phyloP scores from a whole-genome alignment of 1,284 basidiomycete genomes.

The Cystobasidium slooffiae region DNA sequence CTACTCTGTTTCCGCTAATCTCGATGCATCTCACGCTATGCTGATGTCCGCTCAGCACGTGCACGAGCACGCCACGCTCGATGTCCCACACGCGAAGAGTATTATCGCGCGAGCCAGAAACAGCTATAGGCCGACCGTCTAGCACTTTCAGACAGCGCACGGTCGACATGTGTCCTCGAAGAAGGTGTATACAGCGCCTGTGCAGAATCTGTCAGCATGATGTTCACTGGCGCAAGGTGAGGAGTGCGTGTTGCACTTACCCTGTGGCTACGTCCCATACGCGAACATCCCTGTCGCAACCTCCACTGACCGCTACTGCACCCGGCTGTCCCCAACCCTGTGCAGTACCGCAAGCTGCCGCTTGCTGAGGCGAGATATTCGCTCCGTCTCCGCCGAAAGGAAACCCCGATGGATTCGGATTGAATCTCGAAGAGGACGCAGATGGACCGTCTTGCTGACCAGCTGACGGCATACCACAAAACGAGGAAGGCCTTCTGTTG shows the following conservation, averaged over 20 bases:
- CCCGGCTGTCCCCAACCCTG: conserved; percentile 69
- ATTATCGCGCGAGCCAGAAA: conserved; percentile 85
- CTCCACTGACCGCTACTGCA: conserved; percentile 83
- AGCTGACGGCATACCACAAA: conserved; percentile 27
- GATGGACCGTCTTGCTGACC: neutral
- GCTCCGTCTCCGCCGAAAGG: conserved; percentile 50
- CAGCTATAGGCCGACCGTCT: conserved; percentile 81
- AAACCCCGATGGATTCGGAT: conserved; percentile 28
- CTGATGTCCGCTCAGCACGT: conserved; percentile 76
- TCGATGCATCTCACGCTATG: conserved; percentile 87
- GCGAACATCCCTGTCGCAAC: conserved; percentile 84
- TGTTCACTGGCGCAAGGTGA: neutral
- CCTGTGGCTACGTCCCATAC: conserved; percentile 91
- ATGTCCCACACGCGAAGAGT: conserved; percentile 94
- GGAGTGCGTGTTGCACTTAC: conserved; percentile 60
- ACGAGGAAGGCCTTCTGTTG: conserved; percentile 21
- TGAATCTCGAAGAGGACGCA: neutral
- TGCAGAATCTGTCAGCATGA: neutral
- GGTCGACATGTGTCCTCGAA: conserved; percentile 86
- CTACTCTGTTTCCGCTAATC: conserved; percentile 76
- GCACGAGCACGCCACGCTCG: conserved; percentile 71
- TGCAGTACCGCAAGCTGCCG: conserved; percentile 65
- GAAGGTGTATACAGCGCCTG: conserved; percentile 76
- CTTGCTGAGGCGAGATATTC: conserved; percentile 50
- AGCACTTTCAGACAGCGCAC: conserved; percentile 89